These are phyloP conservation scores for Tetragonia tetragonoides DNA, from an alignment of 148 eudicot species.

Conservation along the genomic window DNA sequence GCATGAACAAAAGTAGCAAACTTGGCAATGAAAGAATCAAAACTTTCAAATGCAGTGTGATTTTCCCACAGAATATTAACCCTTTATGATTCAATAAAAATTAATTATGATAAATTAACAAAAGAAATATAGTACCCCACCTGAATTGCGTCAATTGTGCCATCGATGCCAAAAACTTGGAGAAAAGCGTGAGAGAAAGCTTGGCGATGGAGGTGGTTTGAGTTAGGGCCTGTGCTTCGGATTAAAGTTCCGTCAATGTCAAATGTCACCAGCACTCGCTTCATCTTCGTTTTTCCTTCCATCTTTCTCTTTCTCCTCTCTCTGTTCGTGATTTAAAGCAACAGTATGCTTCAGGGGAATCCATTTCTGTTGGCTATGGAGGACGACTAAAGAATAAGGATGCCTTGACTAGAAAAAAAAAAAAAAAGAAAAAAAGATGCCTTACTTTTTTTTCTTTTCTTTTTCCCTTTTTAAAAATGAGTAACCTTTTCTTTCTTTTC, in stretches of 20 bases:
- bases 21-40: background rate
- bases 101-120: background rate
- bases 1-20: background rate
- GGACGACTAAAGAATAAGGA: too few species aligned
- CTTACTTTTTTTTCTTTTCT: background rate
- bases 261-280: constrained; percentile 17
- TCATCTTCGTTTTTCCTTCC: constrained; percentile 12
- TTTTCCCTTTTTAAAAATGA: too few species aligned
- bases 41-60: background rate
- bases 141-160: constrained; percentile 17
- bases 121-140: background rate
- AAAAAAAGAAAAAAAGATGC: too few species aligned
- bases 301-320: background rate
- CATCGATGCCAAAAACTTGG: constrained; percentile 22
- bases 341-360: background rate
- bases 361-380: too few species aligned
- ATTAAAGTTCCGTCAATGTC: constrained; percentile 25
- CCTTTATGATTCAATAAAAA: background rate
- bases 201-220: constrained; percentile 19
- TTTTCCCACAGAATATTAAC: background rate
- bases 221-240: constrained; percentile 13
- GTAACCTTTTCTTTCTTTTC: too few species aligned
- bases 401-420: too few species aligned
- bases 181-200: constrained; percentile 18
- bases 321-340: background rate